phyloP scores from a whole-genome alignment of 1,284 basidiomycete genomes.

The Apiotrichum veenhuisii region DNA sequence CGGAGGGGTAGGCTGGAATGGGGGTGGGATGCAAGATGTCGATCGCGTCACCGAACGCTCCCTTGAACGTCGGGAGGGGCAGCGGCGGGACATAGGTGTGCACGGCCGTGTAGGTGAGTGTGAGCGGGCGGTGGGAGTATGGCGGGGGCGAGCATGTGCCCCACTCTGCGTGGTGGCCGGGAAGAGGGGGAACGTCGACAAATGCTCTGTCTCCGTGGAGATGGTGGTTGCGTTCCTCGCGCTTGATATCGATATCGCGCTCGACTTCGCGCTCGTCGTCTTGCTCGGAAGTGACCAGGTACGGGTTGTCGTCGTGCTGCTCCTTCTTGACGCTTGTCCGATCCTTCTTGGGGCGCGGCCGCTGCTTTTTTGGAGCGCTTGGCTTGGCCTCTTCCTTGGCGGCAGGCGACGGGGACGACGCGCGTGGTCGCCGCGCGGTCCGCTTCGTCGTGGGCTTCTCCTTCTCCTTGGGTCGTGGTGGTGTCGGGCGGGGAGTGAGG shows the following conservation, averaged over 20 bases:
- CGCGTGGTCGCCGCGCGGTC: background rate
- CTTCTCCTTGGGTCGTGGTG: background rate
- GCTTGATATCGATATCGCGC: too few species aligned
- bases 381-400: background rate
- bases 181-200: background rate
- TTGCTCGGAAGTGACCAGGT: too few species aligned
- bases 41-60: background rate
- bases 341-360: too few species aligned
- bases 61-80: too few species aligned
- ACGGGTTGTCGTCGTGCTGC: background rate
- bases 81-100: background rate
- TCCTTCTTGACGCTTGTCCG: background rate
- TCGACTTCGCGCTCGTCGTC: too few species aligned
- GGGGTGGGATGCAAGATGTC: background rate
- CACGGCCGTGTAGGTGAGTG: background rate
- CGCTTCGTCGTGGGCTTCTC: background rate
- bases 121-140: background rate
- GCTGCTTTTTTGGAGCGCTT: too few species aligned
- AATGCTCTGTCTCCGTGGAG: background rate
- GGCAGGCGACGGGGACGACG: background rate
- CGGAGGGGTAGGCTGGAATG: background rate
- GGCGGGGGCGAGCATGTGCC: background rate
- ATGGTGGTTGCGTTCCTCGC: too few species aligned
- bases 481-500: slow-evolving; percentile 11
- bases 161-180: background rate